Base-by-base conservation (phyloP, 2,329 filamentous ascomycete genomes). In the Graphilbum fragrans region DNA sequence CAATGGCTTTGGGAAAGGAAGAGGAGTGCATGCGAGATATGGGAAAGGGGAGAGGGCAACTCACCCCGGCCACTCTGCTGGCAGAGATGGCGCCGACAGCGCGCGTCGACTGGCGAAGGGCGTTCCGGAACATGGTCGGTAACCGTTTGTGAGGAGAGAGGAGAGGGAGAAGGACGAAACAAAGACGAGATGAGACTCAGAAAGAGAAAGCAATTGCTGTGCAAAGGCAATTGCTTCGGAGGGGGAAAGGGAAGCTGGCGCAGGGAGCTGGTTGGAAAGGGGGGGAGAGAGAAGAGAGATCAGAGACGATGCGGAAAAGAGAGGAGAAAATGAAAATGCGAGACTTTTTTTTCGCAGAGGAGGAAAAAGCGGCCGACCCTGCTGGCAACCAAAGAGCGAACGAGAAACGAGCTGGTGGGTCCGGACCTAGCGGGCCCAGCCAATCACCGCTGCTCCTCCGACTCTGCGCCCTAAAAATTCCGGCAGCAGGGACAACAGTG, bases 31-130 rank as follows among this genome's bases (percentile, higher is more conserved):
- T n/a, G n/a, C n/a, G n/a, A n/a, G n/a, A n/a, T n/a, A n/a, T n/a
- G n/a, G n/a, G n/a, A n/a, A n/a, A n/a, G n/a, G n/a, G n/a, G 2
- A 23, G 20, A 35, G 7, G 16, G 31, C 34, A 65, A 93, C 90
- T 82, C 88, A 96, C 92, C 72, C 81, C 82, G 69, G 82, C 82
- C 72, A 93, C 80, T 77, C 87, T 86, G 77, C 86, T 80, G 63
- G 86, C 84, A 82, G 86, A 86, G 73, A 93, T 79, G 72, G 86
- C 86, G 74, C 86, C 84, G 71, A 90, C 85, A 69, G 85, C 83
- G 76, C 88, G 87, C 74, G 83, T 83, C 68, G 87, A 93, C 77
- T 94, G 87, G 75, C 88, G 81, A 72, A 96, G 78, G 75, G 90
- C 88, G 81, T 85, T 94, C 74, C 90, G 86, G 79, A 95, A 94